These are phyloP conservation scores for Protomyces macrosporus DNA, from an alignment of 1,139 yeast species.

Conservation along the genomic window DNA sequence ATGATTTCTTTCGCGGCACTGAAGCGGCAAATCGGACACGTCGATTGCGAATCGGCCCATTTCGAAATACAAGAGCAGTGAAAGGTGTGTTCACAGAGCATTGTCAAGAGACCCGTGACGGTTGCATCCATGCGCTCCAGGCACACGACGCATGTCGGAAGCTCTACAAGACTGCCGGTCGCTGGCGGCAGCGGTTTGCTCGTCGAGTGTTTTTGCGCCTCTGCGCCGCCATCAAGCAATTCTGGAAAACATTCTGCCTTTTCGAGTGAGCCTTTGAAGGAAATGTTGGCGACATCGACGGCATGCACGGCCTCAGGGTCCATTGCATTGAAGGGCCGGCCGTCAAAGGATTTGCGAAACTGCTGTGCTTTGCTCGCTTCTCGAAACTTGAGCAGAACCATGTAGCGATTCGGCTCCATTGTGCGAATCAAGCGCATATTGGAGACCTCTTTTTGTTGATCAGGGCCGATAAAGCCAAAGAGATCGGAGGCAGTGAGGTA, in stretches of 20 bases:
- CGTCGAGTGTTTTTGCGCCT: conserved; percentile 25
- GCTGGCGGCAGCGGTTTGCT: conserved; percentile 38
- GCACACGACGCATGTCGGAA: conserved; percentile 93
- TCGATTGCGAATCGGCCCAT: conserved; percentile 59
- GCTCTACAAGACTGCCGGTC: conserved; percentile 47
- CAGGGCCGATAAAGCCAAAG: conserved; percentile 69
- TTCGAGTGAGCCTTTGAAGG: conserved; percentile 39
- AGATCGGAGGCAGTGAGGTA: conserved; percentile 82
- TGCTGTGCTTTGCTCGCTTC: conserved; percentile 51
- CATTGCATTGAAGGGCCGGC: conserved; percentile 73
- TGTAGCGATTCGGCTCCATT: conserved; percentile 61
- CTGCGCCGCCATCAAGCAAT: conserved; percentile 36
- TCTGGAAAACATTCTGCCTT: conserved; percentile 50
- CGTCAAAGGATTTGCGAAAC: conserved; percentile 65
- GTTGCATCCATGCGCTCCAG: conserved; percentile 81
- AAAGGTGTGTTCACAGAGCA: conserved; percentile 89
- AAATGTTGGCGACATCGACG: conserved; percentile 59
- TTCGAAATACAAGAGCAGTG: conserved; percentile 83
- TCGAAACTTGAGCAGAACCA: conserved; percentile 72
- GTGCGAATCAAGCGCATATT: conserved; percentile 70
- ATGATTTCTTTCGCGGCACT: conserved; percentile 44
- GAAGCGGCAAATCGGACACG: conserved; percentile 88
- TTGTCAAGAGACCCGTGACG: conserved; percentile 75
- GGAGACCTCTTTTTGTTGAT: conserved; percentile 52
- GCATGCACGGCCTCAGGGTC: conserved; percentile 86